Evolutionary conservation across 23 red algal genomes (phyloP).

Genomic region (Gracilaria domingensis): DNA sequence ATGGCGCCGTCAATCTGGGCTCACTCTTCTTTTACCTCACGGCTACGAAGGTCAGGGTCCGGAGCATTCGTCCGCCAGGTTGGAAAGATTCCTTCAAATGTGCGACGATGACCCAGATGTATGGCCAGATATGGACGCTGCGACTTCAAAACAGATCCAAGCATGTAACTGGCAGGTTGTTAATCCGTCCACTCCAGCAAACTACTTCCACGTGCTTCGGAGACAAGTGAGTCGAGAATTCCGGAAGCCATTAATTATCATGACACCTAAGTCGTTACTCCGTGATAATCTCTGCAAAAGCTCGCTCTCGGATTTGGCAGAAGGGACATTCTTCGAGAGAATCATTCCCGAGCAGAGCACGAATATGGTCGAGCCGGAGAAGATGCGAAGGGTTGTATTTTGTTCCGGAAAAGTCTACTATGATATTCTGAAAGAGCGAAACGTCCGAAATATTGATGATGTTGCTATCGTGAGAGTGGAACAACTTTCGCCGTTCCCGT

Average conservation of each 20-base stretch:
- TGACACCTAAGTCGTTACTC: conserved; percentile 96
- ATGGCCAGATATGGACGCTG: conserved; percentile 85
- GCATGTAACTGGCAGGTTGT: conserved; percentile 93
- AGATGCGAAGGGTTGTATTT: conserved; percentile 82
- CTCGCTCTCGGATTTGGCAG: conserved; percentile 76
- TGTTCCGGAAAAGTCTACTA: conserved; percentile 99
- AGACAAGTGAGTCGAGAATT: conserved; percentile 96
- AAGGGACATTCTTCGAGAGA: conserved; percentile 79
- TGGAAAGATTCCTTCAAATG: conserved; percentile 97
- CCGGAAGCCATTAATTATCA: conserved; percentile 95
- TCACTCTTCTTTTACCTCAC: conserved; percentile 96
- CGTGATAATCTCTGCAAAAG: conserved; percentile 84
- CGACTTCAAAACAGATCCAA: conserved; percentile 85
- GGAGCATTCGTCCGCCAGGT: conserved; percentile 95
- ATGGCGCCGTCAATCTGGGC: conserved; percentile 95
- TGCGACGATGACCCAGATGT: conserved; percentile 97
- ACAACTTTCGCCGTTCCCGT: conserved; percentile 98
- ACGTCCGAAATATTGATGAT: conserved; percentile 78
- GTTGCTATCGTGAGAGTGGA: conserved; percentile 92
- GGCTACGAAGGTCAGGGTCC: conserved; percentile 98
- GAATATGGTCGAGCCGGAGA: conserved; percentile 60
- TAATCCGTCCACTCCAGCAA: conserved; percentile 94
- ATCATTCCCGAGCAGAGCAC: conserved; percentile 75
- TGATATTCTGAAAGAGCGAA: conserved; percentile 87
- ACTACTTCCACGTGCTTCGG: conserved; percentile 98